Evolutionary conservation across 768 basidiomycete species (phyloP).

Genomic region (Tricholoma saponaceum): DNA sequence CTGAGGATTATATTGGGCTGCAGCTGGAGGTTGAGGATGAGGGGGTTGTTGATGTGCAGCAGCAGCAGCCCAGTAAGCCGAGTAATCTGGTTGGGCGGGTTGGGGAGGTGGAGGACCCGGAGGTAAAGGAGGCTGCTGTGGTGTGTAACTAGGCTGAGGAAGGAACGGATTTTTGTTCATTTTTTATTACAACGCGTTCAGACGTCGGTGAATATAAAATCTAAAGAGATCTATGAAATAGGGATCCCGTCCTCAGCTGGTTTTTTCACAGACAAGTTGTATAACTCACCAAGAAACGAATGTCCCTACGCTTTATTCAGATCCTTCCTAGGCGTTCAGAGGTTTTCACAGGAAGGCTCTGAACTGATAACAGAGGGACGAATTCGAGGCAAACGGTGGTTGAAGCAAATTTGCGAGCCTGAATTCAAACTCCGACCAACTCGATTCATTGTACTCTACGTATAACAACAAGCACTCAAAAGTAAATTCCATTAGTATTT

Average conservation of each 20-base stretch:
- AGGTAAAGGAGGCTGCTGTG: constrained; percentile 73
- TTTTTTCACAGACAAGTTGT: neutral
- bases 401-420: constrained; percentile 4
- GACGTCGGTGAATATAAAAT: constrained; percentile 12
- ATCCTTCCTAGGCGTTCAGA: constrained; percentile 3
- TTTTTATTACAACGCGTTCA: constrained; percentile 16
- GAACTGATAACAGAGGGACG: neutral
- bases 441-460: too few relatives aligned
- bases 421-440: constrained; percentile 5
- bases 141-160: constrained; percentile 62
- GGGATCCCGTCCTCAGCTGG: neutral
- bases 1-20: constrained; percentile 57
- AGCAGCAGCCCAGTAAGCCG: constrained; percentile 70
- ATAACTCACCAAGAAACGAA: constrained; percentile 9
- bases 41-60: constrained; percentile 44
- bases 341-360: neutral
- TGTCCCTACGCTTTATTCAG: neutral
- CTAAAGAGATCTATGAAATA: constrained; percentile 6
- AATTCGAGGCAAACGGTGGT: neutral
- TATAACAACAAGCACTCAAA: too few relatives aligned
- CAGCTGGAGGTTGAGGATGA: constrained; percentile 47
- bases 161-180: constrained; percentile 89
- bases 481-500: too few relatives aligned
- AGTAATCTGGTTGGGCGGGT: constrained; percentile 66
- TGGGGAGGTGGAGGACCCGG: constrained; percentile 77